phyloP scores from a whole-genome alignment of 31 red algal species.

The Odonthalia washingtoniensis region DNA sequence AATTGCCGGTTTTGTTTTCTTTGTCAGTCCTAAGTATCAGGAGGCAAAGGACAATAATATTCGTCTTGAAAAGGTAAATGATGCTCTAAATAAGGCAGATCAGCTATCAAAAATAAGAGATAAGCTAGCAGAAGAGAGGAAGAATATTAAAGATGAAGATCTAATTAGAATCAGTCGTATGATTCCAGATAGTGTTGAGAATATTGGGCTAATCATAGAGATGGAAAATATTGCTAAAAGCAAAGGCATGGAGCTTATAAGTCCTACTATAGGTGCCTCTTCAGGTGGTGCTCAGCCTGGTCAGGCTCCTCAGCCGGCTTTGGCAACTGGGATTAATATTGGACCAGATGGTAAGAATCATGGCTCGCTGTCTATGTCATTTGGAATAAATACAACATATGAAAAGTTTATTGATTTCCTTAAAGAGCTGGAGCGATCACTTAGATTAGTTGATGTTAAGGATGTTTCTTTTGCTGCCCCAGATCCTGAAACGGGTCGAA shows the following conservation, averaged over 20 bases:
- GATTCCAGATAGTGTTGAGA: conserved; percentile 3
- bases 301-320: too few relatives aligned
- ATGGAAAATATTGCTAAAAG: not conserved
- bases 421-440: not conserved
- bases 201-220: conserved; percentile 9
- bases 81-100: not conserved
- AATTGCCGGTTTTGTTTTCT: not conserved
- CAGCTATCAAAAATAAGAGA: conserved; percentile 4
- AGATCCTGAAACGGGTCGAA: not conserved
- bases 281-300: conserved; percentile 1
- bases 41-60: conserved; percentile 4
- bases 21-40: conserved; percentile 1
- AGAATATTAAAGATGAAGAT: conserved; percentile 5
- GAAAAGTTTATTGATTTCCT: conserved; percentile 14
- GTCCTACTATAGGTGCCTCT: not conserved
- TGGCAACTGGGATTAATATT: not conserved
- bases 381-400: conserved; percentile 6
- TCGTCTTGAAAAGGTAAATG: not conserved
- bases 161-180: not conserved
- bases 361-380: not conserved
- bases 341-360: not conserved
- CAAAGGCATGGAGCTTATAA: conserved; percentile 8
- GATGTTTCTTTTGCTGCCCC: not conserved
- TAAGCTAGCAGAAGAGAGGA: not conserved
- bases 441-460: conserved; percentile 14